Conservation (phyloP, 805 yeast genomes). For the Priceomyces medius region DNA sequence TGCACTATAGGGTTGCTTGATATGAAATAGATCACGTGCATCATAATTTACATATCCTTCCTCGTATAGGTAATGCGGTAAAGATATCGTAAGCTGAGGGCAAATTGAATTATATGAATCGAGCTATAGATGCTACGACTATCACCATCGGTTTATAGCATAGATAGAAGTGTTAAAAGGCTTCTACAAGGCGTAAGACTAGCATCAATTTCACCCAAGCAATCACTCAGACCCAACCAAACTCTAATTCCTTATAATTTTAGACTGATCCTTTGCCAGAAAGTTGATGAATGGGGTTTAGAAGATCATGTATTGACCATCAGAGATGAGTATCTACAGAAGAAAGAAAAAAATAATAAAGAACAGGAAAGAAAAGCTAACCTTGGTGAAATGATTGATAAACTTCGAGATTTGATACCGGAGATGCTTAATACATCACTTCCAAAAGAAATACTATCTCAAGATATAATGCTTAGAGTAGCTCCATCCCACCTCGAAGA, state of each 20-base stretch:
- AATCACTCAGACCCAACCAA: not conserved
- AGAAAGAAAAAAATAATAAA: not conserved
- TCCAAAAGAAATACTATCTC: conserved; percentile 44
- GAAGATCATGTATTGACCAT: not conserved
- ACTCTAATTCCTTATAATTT: not conserved
- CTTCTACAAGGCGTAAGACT: not conserved
- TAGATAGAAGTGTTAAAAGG: not conserved
- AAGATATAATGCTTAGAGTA: conserved; percentile 50
- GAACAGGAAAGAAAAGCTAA: conserved; percentile 44
- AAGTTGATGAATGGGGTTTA: not conserved
- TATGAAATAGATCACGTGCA: no score
- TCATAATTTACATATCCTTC: no score
- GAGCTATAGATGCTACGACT: not conserved
- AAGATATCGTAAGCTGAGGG: no score
- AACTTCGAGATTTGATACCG: conserved; percentile 51
- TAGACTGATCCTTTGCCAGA: not conserved
- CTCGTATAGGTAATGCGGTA: no score
- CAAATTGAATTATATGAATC: no score
- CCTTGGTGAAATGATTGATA: conserved; percentile 52
- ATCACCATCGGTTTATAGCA: not conserved
- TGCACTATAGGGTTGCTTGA: no score
- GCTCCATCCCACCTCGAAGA: conserved; percentile 51
- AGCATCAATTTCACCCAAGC: not conserved
- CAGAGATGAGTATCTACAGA: not conserved
- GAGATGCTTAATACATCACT: conserved; percentile 45